phyloP scores from a whole-genome alignment of 164 flowering plant species.

The Dillenia turbinata region DNA sequence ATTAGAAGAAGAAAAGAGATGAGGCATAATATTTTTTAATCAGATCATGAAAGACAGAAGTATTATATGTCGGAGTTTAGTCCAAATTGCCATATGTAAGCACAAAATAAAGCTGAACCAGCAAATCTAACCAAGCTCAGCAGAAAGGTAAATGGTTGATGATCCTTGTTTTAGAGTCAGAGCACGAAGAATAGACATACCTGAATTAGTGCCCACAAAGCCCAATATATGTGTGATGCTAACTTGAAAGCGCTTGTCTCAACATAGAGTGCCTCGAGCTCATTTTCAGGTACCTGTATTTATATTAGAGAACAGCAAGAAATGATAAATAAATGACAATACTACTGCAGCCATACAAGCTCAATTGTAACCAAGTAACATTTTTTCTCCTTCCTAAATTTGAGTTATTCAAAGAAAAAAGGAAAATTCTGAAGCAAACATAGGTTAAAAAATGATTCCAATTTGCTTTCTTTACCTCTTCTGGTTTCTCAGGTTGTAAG shows the following conservation, averaged over 20 bases:
- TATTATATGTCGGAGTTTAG: too few relatives aligned
- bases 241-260: slow-evolving; percentile 70
- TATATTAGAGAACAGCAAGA: too few relatives aligned
- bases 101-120: too few relatives aligned
- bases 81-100: too few relatives aligned
- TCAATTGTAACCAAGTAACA: too few relatives aligned
- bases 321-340: too few relatives aligned
- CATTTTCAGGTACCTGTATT: slow-evolving; percentile 60
- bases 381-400: too few relatives aligned
- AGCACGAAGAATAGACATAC: slow-evolving; percentile 26
- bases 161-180: background rate
- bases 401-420: too few relatives aligned
- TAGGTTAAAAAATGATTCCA: too few relatives aligned
- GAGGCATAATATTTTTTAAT: background rate
- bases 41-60: background rate
- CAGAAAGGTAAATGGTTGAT: background rate
- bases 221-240: slow-evolving; percentile 93
- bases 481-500: slow-evolving; percentile 58
- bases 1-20: background rate
- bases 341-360: too few relatives aligned
- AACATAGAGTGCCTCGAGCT: slow-evolving; percentile 67
- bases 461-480: slow-evolving; percentile 48
- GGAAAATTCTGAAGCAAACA: too few relatives aligned
- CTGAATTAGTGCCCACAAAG: slow-evolving; percentile 94
- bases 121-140: too few relatives aligned